A percentile compares a stretch with the other conserved stretches of the same genome.
Conservation (phyloP, 768 basidiomycete genomes). For the Lyophyllum atratum region DNA sequence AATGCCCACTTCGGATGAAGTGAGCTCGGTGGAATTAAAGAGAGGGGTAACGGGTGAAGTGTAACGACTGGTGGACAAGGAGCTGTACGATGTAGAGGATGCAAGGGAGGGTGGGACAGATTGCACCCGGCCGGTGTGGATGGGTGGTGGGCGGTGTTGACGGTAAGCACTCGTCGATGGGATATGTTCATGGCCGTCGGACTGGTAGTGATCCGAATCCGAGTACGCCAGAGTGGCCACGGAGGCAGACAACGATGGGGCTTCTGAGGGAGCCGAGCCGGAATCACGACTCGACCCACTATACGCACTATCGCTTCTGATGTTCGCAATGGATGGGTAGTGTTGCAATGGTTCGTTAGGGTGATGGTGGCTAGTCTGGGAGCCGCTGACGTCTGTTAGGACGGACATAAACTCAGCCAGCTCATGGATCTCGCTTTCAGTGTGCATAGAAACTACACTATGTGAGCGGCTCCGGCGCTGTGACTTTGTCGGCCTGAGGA, state of each 20-base stretch:
- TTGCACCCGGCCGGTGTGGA: slow-evolving; percentile 18
- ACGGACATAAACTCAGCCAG: slow-evolving; percentile 49
- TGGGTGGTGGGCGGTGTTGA: slow-evolving; percentile 26
- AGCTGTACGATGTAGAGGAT: slow-evolving; percentile 42
- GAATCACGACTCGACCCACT: slow-evolving; percentile 8
- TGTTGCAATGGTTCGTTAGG: background rate
- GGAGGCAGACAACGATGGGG: slow-evolving; percentile 14
- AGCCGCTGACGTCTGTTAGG: slow-evolving; percentile 7
- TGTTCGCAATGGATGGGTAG: background rate
- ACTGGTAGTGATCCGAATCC: slow-evolving; percentile 18
- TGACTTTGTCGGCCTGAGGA: slow-evolving; percentile 19
- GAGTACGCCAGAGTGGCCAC: slow-evolving; percentile 10
- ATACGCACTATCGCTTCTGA: slow-evolving; percentile 3
- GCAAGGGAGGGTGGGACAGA: slow-evolving; percentile 41
- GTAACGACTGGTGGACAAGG: slow-evolving; percentile 28
- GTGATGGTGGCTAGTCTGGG: background rate
- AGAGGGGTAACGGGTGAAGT: slow-evolving; percentile 30
- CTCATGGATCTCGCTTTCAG: slow-evolving; percentile 53
- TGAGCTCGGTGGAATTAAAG: slow-evolving; percentile 26
- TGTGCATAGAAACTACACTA: slow-evolving; percentile 48
- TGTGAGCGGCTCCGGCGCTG: slow-evolving; percentile 33
- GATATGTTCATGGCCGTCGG: slow-evolving; percentile 8
- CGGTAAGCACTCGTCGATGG: slow-evolving; percentile 4
- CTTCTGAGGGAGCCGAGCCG: slow-evolving; percentile 10
- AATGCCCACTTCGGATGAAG: slow-evolving; percentile 31